phyloP scores from a whole-genome alignment of 768 basidiomycete species.

The Suillus decipiens region DNA sequence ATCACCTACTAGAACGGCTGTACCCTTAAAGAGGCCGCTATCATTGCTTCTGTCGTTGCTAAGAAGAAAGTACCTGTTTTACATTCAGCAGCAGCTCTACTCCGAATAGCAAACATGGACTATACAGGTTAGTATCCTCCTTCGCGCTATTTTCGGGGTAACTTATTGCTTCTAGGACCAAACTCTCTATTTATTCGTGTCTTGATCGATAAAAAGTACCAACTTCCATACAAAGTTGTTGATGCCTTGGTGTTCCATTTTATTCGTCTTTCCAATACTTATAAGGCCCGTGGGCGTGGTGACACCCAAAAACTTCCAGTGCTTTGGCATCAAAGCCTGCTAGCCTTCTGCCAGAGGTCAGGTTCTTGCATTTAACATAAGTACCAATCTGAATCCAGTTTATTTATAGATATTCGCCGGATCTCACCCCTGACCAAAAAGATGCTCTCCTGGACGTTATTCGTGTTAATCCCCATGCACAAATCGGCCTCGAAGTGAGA shows the following conservation, averaged over 20 bases:
- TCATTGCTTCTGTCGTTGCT: conserved; percentile 87
- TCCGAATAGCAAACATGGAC: conserved; percentile 94
- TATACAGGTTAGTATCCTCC: conserved; percentile 65
- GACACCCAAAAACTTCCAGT: conserved; percentile 89
- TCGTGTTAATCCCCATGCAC: conserved; percentile 79
- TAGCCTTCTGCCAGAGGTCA: conserved; percentile 92
- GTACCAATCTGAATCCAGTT: background rate
- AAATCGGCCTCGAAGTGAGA: conserved; percentile 88
- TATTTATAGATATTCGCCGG: conserved; percentile 77
- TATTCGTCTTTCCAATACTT: conserved; percentile 90
- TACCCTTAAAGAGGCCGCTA: conserved; percentile 91
- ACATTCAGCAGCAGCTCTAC: conserved; percentile 92
- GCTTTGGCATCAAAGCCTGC: conserved; percentile 95
- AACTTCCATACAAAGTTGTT: conserved; percentile 96
- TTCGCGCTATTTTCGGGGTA: background rate
- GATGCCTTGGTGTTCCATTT: conserved; percentile 98
- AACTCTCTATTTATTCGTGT: conserved; percentile 98
- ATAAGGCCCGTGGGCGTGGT: conserved; percentile 69
- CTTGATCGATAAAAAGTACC: conserved; percentile 95
- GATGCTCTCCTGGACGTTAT: conserved; percentile 95
- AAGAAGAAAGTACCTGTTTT: conserved; percentile 94
- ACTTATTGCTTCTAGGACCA: conserved; percentile 51
- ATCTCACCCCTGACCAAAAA: conserved; percentile 96
- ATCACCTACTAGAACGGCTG: conserved; percentile 61
- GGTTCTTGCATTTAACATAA: conserved; percentile 7